Evolutionary conservation across 2,329 filamentous ascomycete genomes (phyloP), one percentile per base, ranked within the genome.

Genomic region (Fusarium sp.): DNA sequence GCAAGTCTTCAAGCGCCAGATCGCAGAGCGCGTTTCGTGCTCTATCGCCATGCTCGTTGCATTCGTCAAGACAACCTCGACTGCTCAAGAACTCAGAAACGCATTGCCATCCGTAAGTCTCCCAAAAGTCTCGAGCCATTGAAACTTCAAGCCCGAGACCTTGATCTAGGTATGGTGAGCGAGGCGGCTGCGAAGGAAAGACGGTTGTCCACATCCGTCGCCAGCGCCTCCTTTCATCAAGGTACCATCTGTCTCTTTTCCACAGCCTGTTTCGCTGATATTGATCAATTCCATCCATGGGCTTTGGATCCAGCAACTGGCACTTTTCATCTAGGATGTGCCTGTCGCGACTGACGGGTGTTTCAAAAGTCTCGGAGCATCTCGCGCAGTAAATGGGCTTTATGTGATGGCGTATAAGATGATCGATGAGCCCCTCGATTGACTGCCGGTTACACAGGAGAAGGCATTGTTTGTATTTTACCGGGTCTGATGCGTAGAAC

Each of bases 251-350:
- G 18, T 67, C 10, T 14, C 13, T 10, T 11, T 9, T 56, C n/a
- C 52, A 27, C 37, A 68, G n/a, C 0, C 0, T 34, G 1, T 27
- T 67, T 10, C 29, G 9, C 3, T 68, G 66, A 8, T 29, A 20
- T 14, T 54, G 42, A 1, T n/a, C 60, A 0, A 68, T 38, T 0
- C 66, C 66, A 2, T 62, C 52, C 0, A 54, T 31, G 1, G 34
- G n/a, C 18, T 56, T 40, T 0, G 10, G 29, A 5, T 38, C 9
- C 0, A 18, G 9, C 4, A 1, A 27, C 0, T 56, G 22, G n/a
- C 66, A 67, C 1, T 8, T 10, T 0, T 4, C 29, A 1, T 11
- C 6, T 24, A 68, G 10, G 1, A 58, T 37, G 7, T 58, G 54
- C 4, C 27, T 27, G 14, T 58, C 54, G 3, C 54, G 54, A 27